Base-by-base conservation (phyloP, 352 stramenopile genomes). In the Phytophthora rubi region DNA sequence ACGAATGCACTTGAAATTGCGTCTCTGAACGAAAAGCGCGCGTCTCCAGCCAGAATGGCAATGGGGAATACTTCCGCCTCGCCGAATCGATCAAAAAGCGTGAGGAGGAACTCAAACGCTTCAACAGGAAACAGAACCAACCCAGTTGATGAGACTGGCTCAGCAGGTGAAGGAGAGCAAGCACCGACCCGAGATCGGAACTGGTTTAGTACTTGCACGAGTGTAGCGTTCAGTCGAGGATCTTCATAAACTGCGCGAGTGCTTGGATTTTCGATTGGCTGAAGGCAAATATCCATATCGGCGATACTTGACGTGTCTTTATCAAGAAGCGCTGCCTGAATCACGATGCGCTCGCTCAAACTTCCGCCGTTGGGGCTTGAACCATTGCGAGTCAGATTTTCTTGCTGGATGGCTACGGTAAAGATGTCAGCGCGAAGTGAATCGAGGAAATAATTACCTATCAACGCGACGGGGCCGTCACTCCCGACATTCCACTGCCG, bases 381-480 rank as follows among this genome's bases (percentile, higher is more conserved):
- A 16, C 47, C 44, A 45, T 37, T 49, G 32, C 44, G 12, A 0
- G n/a, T n/a, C 2, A 4, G 7, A 16, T 12, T 13, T 47, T 62
- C 26, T 51, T 18, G 42, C 33, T 67, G 37, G 4, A 53, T 53
- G 6, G 72, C 68, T 16, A 90, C 80, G 0, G 81, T 71, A 45
- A 91, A 93, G 26, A 91, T 79, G 52, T 95, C 88, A 8, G 86
- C 75, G 1, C 79, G 83, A 1, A 95, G 67, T 48, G 88, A 95
- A 52, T 95, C 88, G 5, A 94, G 47, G 39, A 95, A 95, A 55
- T 95, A 95, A 45, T 95, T 95, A 8, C 85, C 88, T 13, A 95
- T 82, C 53, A 95, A 70, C n/a, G 89, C 85, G 8, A 94, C 72
- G 0, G 86, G 83, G 1, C 83, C 83, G 23, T 83, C 63, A 10